These are phyloP conservation scores for Strobilomyces dryophilus DNA, from an alignment of 768 basidiomycete species.

Conservation along the genomic window DNA sequence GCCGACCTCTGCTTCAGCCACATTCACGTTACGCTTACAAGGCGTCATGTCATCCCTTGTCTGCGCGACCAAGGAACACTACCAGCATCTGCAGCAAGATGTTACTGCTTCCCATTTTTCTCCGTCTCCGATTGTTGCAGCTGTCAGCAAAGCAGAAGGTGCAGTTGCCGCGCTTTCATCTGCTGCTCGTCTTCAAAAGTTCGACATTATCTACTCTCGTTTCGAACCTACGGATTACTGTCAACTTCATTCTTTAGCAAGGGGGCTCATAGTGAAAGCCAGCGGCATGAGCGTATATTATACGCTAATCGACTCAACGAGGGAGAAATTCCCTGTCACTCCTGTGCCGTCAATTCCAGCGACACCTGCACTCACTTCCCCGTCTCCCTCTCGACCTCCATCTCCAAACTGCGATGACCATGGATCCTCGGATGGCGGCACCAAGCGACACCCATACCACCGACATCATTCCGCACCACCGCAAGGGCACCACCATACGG, in stretches of 20 bases:
- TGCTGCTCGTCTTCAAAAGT: constrained; percentile 47
- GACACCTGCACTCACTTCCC: constrained; percentile 35
- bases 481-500: constrained; percentile 2
- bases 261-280: constrained; percentile 50
- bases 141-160: constrained; percentile 39
- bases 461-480: constrained; percentile 1
- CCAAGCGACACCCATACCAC: neutral
- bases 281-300: constrained; percentile 65
- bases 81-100: constrained; percentile 39
- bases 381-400: constrained; percentile 29
- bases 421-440: neutral
- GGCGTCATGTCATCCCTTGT: constrained; percentile 47
- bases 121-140: constrained; percentile 29
- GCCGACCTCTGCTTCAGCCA: constrained; percentile 57
- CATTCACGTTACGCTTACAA: constrained; percentile 50
- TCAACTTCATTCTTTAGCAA: constrained; percentile 45
- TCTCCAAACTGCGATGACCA: constrained; percentile 22
- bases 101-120: constrained; percentile 35
- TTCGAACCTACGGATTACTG: constrained; percentile 56
- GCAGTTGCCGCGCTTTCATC: constrained; percentile 49
- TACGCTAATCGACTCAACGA: constrained; percentile 55
- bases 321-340: constrained; percentile 53
- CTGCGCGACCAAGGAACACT: constrained; percentile 45
- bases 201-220: constrained; percentile 57
- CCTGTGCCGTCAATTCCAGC: constrained; percentile 35